Base-by-base conservation (phyloP, 257 asterid genomes). In the Forsythia suspensa region DNA sequence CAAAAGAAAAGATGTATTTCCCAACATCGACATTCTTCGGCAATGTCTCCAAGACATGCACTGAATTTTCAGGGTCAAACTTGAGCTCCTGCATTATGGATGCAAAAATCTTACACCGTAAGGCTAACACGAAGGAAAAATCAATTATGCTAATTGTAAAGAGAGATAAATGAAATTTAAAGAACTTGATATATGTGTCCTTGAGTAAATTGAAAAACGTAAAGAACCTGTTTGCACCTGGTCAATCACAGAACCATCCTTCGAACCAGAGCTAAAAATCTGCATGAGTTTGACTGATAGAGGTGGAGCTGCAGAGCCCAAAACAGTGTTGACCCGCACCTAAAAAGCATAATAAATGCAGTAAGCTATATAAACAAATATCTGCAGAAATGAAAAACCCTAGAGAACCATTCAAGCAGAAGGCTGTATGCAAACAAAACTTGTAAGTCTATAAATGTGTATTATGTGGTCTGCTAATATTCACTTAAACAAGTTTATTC, bases 281-380 rank as follows among this genome's bases (percentile, higher is more conserved):
- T 96, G 99, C 96, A 70, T 90, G 85, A 96, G 95, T 81, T 85
- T 92, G 78, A 96, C 97, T 3, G 97, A 86, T 76, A 94, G 84
- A 82, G 96, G 83, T 71, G 96, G 97, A 20, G 90, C 88, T 43
- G 95, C 74, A 79, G 96, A 94, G 65, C 98, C 99, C 84, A 96
- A 82, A 70, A 89, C 96, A 72, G 97, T 92, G 84, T 81, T 90
- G 83, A 92, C 91, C 29, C 83, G 86, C 66, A 94, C 99, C 99
- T 95, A 81, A 78, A 77, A 65, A 29, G 34, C 34, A 29, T 81
- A 36, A 51, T 65, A 29, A 78, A 42, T 48, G 74, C 74, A 73
- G 55, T 76, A 76, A 63, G 78, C 68, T 65, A 67, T 74, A n/a
- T 59, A 68, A 65, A 72, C 46, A 78, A 72, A 72, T 36, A 73